Evolutionary conservation across 331 rosid genomes (phyloP).

Genomic region (Quercus lobata): DNA sequence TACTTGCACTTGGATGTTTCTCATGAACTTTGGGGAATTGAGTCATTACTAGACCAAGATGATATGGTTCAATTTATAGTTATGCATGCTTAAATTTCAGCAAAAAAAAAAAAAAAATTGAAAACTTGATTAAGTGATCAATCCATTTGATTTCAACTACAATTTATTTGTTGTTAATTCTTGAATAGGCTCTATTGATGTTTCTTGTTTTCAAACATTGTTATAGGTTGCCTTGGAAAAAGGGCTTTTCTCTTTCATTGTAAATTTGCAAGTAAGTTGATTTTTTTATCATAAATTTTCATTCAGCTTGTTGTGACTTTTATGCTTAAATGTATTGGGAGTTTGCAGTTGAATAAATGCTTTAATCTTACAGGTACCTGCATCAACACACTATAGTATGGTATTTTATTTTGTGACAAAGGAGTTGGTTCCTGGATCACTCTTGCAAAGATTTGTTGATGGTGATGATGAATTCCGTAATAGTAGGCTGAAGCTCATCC

Average conservation of each 20-base stretch:
- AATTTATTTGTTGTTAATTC: not conserved
- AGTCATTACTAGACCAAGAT: not conserved
- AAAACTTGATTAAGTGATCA: constrained; percentile 1
- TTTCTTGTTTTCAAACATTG: not conserved
- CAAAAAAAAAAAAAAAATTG: not conserved
- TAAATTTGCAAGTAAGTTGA: constrained; percentile 86
- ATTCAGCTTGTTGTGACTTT: constrained; percentile 15
- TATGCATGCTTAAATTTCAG: not conserved
- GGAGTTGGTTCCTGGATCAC: constrained; percentile 82
- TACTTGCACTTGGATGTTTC: not conserved
- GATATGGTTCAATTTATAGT: not conserved
- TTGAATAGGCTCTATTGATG: not conserved
- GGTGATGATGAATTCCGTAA: constrained; percentile 98
- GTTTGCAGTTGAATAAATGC: constrained; percentile 17
- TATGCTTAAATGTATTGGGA: not conserved
- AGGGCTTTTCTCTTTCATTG: constrained; percentile 79
- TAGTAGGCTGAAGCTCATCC: constrained; percentile 94
- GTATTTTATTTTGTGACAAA: constrained; percentile 90
- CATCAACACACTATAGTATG: constrained; percentile 93
- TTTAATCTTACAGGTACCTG: constrained; percentile 71
- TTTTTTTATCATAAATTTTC: not conserved
- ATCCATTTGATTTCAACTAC: not conserved
- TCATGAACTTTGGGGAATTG: not conserved
- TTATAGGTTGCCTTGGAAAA: constrained; percentile 90
- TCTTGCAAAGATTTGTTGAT: constrained; percentile 93